Percentiles rank a stretch among this genome's conserved stretches.
These are phyloP conservation scores for Pichia exigua DNA, from an alignment of 805 yeast genomes.

Conservation along the genomic window DNA sequence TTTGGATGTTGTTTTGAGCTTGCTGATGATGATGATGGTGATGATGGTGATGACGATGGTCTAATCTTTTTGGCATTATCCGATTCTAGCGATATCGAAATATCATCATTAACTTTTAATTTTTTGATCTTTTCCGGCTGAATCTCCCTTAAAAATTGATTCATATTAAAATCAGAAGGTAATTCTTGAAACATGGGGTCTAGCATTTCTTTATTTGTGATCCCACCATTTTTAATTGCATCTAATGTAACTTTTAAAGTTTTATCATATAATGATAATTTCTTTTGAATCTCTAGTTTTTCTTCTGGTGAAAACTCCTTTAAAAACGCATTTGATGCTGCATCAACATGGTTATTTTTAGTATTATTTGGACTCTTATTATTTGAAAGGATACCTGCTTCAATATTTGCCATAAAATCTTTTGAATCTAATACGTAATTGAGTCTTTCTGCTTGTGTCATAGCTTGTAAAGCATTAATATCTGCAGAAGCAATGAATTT, in stretches of 20 bases:
- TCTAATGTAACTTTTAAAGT: constrained; percentile 15
- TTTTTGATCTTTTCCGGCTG: constrained; percentile 1
- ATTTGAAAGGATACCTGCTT: neutral
- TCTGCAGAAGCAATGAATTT: constrained; percentile 7
- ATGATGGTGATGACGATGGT: too few relatives aligned
- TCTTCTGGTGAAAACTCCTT: constrained; percentile 1
- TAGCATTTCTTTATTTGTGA: constrained; percentile 6
- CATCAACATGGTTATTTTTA: neutral
- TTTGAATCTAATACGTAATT: constrained; percentile 14
- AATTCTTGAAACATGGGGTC: constrained; percentile 1
- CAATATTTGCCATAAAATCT: constrained; percentile 10
- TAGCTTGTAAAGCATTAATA: constrained; percentile 5
- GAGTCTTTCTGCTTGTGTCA: constrained; percentile 16
- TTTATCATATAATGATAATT: constrained; percentile 15
- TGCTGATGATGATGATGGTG: neutral
- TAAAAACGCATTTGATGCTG: neutral
- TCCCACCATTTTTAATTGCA: constrained; percentile 14
- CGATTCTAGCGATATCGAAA: constrained; percentile 5
- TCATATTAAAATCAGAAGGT: constrained; percentile 3
- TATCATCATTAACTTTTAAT: constrained; percentile 1
- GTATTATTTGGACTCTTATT: neutral
- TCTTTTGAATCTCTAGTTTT: constrained; percentile 13
- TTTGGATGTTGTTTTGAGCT: neutral
- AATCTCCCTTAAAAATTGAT: constrained; percentile 2
- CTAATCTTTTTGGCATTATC: neutral